Evolutionary conservation across 495 filamentous ascomycete species (phyloP).

Genomic region (Aspergillus egyptiacus): DNA sequence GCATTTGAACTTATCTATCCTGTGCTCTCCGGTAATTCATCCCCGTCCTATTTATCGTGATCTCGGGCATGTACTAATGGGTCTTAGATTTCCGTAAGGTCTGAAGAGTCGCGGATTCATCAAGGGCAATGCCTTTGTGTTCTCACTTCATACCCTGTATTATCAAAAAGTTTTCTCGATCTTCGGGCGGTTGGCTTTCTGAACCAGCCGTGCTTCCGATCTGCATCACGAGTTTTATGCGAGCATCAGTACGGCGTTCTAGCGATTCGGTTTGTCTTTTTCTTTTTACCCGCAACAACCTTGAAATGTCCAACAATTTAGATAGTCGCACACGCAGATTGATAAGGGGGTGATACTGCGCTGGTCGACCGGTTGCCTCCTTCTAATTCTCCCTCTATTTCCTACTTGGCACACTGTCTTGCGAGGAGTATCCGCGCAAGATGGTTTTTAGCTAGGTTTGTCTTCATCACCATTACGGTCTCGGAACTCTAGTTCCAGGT

Average conservation of each 20-base stretch:
- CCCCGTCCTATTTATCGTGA: not conserved
- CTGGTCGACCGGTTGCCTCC: constrained; percentile 55
- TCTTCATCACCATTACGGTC: not conserved
- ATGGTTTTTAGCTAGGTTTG: not conserved
- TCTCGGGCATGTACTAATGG: constrained; percentile 22
- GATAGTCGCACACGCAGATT: constrained; percentile 47
- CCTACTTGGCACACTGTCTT: constrained; percentile 9
- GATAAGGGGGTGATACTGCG: constrained; percentile 47
- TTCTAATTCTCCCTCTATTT: constrained; percentile 28
- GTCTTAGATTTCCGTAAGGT: constrained; percentile 61
- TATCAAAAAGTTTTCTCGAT: constrained; percentile 42
- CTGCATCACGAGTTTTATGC: constrained; percentile 37
- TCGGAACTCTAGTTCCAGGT: constrained; percentile 8
- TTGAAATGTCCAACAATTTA: constrained; percentile 35
- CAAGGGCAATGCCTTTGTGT: constrained; percentile 27
- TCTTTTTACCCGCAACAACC: constrained; percentile 16
- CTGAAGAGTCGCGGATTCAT: constrained; percentile 27
- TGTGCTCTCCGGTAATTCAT: constrained; percentile 81
- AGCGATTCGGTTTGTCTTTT: constrained; percentile 34
- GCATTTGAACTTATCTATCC: constrained; percentile 99
- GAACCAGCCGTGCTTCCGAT: constrained; percentile 12
- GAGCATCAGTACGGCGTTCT: constrained; percentile 48
- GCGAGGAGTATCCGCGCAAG: not conserved
- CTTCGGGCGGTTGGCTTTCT: constrained; percentile 21
- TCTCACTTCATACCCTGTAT: constrained; percentile 47